These are phyloP conservation scores for Aspergillus tanneri DNA, from an alignment of 2,329 filamentous ascomycete species.

Conservation along the genomic window DNA sequence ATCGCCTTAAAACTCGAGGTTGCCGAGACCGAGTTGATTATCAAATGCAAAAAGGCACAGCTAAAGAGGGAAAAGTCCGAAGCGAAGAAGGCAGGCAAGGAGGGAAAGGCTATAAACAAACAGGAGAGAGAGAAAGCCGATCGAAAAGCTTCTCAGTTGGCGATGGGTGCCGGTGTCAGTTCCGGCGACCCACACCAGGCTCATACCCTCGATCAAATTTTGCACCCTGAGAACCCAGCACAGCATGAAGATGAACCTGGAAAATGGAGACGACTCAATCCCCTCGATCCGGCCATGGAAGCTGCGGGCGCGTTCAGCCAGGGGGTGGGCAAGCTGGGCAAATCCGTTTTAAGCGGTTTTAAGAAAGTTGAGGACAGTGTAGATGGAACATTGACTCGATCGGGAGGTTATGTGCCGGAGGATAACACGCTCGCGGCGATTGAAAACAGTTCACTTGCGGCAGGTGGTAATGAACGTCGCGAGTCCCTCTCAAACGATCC, in stretches of 20 bases:
- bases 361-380: conserved; percentile 41
- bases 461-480: neutral
- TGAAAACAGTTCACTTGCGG: conserved; percentile 1
- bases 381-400: conserved; percentile 36
- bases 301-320: conserved; percentile 54
- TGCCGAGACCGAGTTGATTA: conserved; percentile 83
- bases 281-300: conserved; percentile 50
- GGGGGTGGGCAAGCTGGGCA: conserved; percentile 48
- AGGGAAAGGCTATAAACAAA: conserved; percentile 35
- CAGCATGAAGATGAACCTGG: conserved; percentile 16
- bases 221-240: conserved; percentile 30
- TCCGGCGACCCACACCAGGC: conserved; percentile 59
- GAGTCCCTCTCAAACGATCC: neutral
- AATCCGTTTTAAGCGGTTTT: conserved; percentile 45
- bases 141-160: conserved; percentile 47
- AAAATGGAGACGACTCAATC: conserved; percentile 23
- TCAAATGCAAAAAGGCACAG: conserved; percentile 73
- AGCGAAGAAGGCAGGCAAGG: conserved; percentile 59
- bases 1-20: conserved; percentile 71
- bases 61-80: conserved; percentile 67
- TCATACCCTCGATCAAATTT: conserved; percentile 49
- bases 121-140: conserved; percentile 53
- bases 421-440: conserved; percentile 10
- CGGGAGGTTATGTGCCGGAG: conserved; percentile 34
- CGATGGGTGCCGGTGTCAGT: conserved; percentile 51